Evolutionary conservation across 345 rosid species (phyloP), one percentile per base, ranked within the genome.

Genomic region (Pseudoturritis turrita): DNA sequence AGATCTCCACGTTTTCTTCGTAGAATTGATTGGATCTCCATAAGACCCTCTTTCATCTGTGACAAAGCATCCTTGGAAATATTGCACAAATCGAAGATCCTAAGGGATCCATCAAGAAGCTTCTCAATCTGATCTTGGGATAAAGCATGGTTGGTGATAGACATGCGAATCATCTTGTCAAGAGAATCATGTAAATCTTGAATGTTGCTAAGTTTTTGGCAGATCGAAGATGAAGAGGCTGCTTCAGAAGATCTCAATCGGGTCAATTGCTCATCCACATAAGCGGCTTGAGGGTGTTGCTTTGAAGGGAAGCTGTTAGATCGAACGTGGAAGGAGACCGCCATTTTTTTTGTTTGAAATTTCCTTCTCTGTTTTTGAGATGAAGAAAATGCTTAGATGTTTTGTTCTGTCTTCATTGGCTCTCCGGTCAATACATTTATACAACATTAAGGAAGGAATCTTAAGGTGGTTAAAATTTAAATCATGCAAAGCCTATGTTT

Each of bases 291-390:
- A 19, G 82, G 82, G 59, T 84, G 79, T 36, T 73, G 61, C 45
- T 66, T 77, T 3, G 79, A 59, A 7, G 82, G 85, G 52, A 81
- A 65, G 37, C 85, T 81, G 63, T 79, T 76, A 4, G 84, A 81
- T 23, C 87, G 74, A 71, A 69, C 17, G 17, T 79, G 87, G 79
- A 26, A 72, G 25, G 44, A 49, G 3, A 59, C 31, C 11, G 78
- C 71, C 82, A 81, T 76, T 67, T 58, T 19, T 56, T 25, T 25
- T 25, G 26, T 1, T 25, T 25, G 26, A 25, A 4, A 3, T 25
- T 25, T 25, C 26, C 4, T 25, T 25, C 26, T 25, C 26, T 25
- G 3, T 25, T 25, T 25, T 25, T 3, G 26, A 25, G n/a, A 25
- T 25, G 26, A 25, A 33, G 36, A 33, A 33, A 33, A 8, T 7